Evolutionary conservation across 768 basidiomycete genomes (phyloP).

Genomic region (Holtermannia corniformis): DNA sequence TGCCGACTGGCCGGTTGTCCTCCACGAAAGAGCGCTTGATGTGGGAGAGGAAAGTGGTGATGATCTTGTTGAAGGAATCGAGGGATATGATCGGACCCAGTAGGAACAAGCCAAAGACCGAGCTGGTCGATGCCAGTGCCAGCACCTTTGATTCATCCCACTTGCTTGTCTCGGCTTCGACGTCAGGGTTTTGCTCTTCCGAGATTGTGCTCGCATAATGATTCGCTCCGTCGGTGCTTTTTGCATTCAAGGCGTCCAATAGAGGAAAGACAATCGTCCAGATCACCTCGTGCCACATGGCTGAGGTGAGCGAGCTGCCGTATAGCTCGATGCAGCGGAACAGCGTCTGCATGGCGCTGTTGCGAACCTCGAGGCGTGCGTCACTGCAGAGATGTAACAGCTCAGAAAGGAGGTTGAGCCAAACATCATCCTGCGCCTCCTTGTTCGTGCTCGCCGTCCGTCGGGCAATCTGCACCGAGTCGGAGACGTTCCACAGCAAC

Average conservation of each 20-base stretch:
- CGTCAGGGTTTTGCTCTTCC: not conserved
- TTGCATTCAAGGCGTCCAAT: constrained; percentile 46
- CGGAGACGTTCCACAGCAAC: constrained; percentile 89
- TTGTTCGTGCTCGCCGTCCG: constrained; percentile 49
- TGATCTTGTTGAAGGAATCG: constrained; percentile 58
- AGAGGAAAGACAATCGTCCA: constrained; percentile 86
- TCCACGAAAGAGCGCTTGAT: constrained; percentile 61
- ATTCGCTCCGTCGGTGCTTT: constrained; percentile 48
- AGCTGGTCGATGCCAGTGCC: constrained; percentile 71
- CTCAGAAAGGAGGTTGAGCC: constrained; percentile 83
- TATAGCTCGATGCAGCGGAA: constrained; percentile 92
- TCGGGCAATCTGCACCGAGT: constrained; percentile 73
- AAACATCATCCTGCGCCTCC: constrained; percentile 71
- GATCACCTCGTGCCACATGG: constrained; percentile 84
- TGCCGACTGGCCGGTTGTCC: constrained; percentile 61
- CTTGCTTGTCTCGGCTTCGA: constrained; percentile 41
- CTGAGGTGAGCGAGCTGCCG: constrained; percentile 68
- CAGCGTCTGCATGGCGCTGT: constrained; percentile 88
- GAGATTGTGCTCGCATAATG: not conserved
- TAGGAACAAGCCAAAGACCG: constrained; percentile 73
- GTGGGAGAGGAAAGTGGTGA: constrained; percentile 63
- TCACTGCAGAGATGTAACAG: constrained; percentile 76
- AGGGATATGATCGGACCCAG: constrained; percentile 62
- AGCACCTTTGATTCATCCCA: constrained; percentile 87
- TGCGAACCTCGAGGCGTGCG: constrained; percentile 72